Conservation (phyloP, 2,329 filamentous ascomycete genomes). For the Diaporthe humulicola region DNA sequence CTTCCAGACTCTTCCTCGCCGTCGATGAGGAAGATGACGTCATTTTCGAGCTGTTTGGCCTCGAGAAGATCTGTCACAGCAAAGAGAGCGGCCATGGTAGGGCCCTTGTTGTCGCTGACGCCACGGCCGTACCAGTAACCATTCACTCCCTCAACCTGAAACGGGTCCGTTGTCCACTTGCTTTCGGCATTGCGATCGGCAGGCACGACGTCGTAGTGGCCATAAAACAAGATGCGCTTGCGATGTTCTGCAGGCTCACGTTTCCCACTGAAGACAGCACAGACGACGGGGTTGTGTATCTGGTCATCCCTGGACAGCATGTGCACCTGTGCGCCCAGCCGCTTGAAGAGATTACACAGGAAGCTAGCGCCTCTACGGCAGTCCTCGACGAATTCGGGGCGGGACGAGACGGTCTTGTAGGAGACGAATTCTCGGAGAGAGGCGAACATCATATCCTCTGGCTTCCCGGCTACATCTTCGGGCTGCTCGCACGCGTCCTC, state of each 20-base stretch:
- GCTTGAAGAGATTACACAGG: constrained; percentile 89
- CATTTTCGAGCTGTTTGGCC: constrained; percentile 85
- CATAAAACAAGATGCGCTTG: constrained; percentile 95
- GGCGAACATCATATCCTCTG: constrained; percentile 72
- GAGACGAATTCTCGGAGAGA: constrained; percentile 88
- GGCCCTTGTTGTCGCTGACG: constrained; percentile 98
- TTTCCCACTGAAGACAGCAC: constrained; percentile 87
- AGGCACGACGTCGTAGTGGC: constrained; percentile 96
- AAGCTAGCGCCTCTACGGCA: constrained; percentile 94
- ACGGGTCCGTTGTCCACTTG: constrained; percentile 91
- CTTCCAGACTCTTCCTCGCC: constrained; percentile 97
- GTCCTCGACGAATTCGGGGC: constrained; percentile 88
- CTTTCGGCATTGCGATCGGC: constrained; percentile 81
- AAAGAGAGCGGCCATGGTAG: constrained; percentile 92
- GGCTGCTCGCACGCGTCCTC: constrained; percentile 56
- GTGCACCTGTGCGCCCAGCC: constrained; percentile 89
- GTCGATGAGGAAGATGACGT: constrained; percentile 94
- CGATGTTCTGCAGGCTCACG: constrained; percentile 73
- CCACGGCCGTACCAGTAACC: constrained; percentile 96
- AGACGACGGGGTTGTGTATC: constrained; percentile 89
- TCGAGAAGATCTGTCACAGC: constrained; percentile 91
- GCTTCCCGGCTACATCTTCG: constrained; percentile 52
- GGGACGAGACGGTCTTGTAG: constrained; percentile 91
- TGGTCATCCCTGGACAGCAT: constrained; percentile 86
- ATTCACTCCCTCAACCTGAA: constrained; percentile 88